Base-by-base conservation (phyloP, 2,329 filamentous ascomycete genomes). In the Ascocoryne sarcoides region DNA sequence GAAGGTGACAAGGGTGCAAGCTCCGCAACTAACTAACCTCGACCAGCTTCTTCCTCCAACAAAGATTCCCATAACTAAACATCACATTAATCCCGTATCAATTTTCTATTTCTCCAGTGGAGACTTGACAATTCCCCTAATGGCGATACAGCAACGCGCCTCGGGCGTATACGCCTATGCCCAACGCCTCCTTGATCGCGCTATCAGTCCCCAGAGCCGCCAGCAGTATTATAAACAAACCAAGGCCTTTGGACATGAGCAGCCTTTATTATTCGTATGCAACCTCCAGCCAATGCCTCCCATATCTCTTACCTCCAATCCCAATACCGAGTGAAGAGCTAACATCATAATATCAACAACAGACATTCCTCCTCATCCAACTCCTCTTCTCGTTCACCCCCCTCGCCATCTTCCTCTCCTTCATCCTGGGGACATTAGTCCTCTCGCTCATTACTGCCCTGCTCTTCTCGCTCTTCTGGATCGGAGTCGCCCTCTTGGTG, bases 331-430 rank as follows among this genome's bases (percentile, higher is more conserved):
- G 17, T 8, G 17, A 37, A 40, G 17, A 9, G 18, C 12, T n/a
- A 39, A 15, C 33, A 26, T 12, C 23, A 26, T 48, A 39, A 48
- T 17, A 35, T 32, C 39, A 7, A 3, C 8, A 2, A 39, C 48
- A 86, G 82, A 75, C 78, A 43, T 85, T 92, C 59, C 57, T 87
- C 42, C 62, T 74, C 33, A 66, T 72, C 20, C 84, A 89, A 58
- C 53, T 80, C 43, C 59, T 77, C 43, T 69, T 88, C 46, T 78
- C 77, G 10, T 71, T 77, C 42, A 60, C 84, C 10, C 85, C 85
- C 1, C 53, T 89, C 43, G 61, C 79, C 30, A 63, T 88, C 47
- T 90, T 92, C 65, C 48, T 71, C 41, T 65, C 73, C 51, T 87
- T 89, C 66, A 68, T 72, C 40, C 51, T 79, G 30, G 76, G 74